Evolutionary conservation across 176 grass and related monocot genomes (phyloP).

Genomic region (Poa annua): DNA sequence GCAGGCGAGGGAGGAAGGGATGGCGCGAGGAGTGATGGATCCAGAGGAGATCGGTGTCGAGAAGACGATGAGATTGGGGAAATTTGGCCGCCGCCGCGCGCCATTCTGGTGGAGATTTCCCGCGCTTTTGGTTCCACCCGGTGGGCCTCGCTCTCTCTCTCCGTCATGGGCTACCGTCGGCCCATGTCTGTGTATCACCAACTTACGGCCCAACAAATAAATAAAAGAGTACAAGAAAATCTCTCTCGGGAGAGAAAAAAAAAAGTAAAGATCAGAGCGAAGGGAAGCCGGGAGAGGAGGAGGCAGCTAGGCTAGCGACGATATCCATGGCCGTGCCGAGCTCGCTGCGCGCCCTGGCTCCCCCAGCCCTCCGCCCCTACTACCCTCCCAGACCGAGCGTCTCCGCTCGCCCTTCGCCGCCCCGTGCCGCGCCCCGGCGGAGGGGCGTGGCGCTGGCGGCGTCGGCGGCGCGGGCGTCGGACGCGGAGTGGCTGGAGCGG

Average conservation of each 20-base stretch:
- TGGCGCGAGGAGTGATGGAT: background rate
- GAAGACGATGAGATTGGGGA: constrained; percentile 34
- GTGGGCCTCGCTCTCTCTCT: background rate
- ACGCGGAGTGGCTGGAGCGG: constrained; percentile 77
- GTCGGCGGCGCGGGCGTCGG: constrained; percentile 43
- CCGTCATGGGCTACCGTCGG: background rate
- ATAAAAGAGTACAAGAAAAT: no score
- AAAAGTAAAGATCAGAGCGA: constrained; percentile 10
- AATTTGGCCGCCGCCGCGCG: constrained; percentile 47
- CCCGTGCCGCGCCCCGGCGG: background rate
- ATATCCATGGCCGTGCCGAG: constrained; percentile 45
- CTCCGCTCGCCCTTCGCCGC: background rate
- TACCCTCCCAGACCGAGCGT: background rate
- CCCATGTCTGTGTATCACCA: background rate
- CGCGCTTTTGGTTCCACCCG: constrained; percentile 30
- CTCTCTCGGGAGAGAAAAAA: background rate
- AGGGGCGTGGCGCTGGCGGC: constrained; percentile 22
- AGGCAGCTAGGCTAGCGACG: background rate
- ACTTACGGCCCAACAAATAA: background rate
- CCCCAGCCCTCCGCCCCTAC: background rate
- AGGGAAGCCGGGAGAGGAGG: background rate
- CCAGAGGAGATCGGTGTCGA: background rate
- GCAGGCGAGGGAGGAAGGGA: background rate
- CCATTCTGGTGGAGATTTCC: constrained; percentile 18
- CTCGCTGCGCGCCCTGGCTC: constrained; percentile 39